phyloP scores from a whole-genome alignment of 2,329 filamentous ascomycete genomes.

The Alternaria angustiovoidea region DNA sequence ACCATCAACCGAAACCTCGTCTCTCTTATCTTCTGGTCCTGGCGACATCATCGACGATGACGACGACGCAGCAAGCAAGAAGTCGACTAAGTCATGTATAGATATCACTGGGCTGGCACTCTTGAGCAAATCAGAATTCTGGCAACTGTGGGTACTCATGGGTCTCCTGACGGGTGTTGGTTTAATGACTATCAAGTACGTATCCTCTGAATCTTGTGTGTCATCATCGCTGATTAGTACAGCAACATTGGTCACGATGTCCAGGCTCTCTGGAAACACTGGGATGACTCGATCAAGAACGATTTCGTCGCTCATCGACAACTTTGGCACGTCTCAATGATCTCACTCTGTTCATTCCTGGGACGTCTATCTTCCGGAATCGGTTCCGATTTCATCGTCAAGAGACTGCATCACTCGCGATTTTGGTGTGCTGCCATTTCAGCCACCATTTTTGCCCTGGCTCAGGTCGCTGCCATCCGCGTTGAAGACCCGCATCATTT shows the following conservation, averaged over 20 bases:
- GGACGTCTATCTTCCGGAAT: slow-evolving; percentile 78
- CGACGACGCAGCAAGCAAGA: slow-evolving; percentile 64
- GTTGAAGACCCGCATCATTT: slow-evolving; percentile 81
- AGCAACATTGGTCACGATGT: slow-evolving; percentile 95
- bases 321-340: slow-evolving; percentile 89
- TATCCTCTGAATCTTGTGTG: slow-evolving; percentile 18
- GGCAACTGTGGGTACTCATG: slow-evolving; percentile 88
- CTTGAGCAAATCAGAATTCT: slow-evolving; percentile 79
- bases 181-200: slow-evolving; percentile 98
- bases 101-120: slow-evolving; percentile 88
- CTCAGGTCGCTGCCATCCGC: slow-evolving; percentile 78
- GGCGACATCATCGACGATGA: slow-evolving; percentile 57
- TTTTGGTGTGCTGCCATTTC: slow-evolving; percentile 90
- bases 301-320: slow-evolving; percentile 82
- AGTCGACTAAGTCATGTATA: slow-evolving; percentile 78
- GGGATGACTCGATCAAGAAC: slow-evolving; percentile 74
- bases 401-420: slow-evolving; percentile 78
- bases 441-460: slow-evolving; percentile 77
- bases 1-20: slow-evolving; percentile 77
- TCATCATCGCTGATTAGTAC: slow-evolving; percentile 39
- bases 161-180: slow-evolving; percentile 91
- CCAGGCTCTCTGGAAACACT: slow-evolving; percentile 87
- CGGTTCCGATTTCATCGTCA: slow-evolving; percentile 89
- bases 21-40: slow-evolving; percentile 73
- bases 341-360: slow-evolving; percentile 87